Conservation (phyloP, 1,284 basidiomycete species). For the Albatrellus sp. region DNA sequence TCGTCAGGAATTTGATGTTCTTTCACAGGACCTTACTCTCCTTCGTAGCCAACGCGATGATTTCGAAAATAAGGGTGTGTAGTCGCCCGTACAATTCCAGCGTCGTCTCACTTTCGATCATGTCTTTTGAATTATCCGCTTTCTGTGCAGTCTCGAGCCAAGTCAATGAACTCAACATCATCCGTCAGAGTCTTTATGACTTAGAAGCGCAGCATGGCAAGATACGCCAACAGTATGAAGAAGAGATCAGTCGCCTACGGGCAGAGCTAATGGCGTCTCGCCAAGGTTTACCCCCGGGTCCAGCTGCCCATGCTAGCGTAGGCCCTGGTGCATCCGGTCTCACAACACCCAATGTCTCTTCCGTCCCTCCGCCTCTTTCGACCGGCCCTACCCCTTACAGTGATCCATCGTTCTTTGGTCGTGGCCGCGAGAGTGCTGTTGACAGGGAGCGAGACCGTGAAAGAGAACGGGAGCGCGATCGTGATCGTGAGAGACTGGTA, state of each 20-base stretch:
- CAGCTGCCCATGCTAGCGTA: conserved; percentile 9
- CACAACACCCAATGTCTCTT: conserved; percentile 15
- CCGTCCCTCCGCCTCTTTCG: background rate
- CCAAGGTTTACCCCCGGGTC: conserved; percentile 14
- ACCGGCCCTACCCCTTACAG: background rate
- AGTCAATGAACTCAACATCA: conserved; percentile 61
- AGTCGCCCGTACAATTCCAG: background rate
- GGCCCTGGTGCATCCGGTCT: conserved; percentile 11
- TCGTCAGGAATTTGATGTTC: conserved; percentile 75
- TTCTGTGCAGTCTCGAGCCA: conserved; percentile 44
- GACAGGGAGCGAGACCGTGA: conserved; percentile 3
- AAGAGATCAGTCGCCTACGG: conserved; percentile 57
- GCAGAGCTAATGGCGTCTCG: conserved; percentile 35
- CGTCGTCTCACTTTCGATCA: background rate
- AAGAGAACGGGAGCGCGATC: conserved; percentile 13
- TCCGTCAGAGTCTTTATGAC: conserved; percentile 67
- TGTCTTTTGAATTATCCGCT: background rate
- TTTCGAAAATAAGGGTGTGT: conserved; percentile 75
- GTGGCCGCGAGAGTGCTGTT: background rate
- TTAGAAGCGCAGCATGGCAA: conserved; percentile 65
- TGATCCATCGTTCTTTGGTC: background rate
- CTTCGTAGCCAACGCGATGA: conserved; percentile 80
- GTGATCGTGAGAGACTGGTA: conserved; percentile 22
- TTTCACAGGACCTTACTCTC: conserved; percentile 57
- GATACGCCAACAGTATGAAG: conserved; percentile 64